Conservation (phyloP, 2,329 filamentous ascomycete species). For the Thelonectria olida region DNA sequence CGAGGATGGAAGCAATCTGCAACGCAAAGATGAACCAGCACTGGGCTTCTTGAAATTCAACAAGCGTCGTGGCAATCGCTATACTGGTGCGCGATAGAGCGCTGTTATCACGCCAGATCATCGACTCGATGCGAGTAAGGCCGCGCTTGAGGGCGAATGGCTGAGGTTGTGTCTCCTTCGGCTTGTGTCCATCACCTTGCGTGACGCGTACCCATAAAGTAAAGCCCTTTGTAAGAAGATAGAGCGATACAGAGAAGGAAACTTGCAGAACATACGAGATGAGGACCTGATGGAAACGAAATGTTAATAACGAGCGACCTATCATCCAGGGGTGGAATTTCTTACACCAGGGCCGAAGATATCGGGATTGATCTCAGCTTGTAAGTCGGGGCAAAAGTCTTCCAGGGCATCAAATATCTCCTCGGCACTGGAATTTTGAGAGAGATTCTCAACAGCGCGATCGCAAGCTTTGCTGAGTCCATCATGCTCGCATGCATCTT, state of each 20-base stretch:
- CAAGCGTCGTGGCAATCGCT: constrained; percentile 51
- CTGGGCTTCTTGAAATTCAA: constrained; percentile 52
- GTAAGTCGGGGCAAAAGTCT: constrained; percentile 47
- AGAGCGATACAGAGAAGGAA: constrained; percentile 46
- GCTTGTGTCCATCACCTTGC: constrained; percentile 36
- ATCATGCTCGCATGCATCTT: constrained; percentile 47
- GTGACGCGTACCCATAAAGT: constrained; percentile 47
- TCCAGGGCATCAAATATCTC: constrained; percentile 47
- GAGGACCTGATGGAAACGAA: constrained; percentile 40
- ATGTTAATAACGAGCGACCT: constrained; percentile 13
- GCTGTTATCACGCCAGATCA: constrained; percentile 49
- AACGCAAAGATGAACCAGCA: constrained; percentile 52
- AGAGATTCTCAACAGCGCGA: constrained; percentile 39
- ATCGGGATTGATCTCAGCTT: constrained; percentile 50
- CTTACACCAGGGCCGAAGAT: constrained; percentile 52
- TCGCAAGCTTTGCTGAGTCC: constrained; percentile 45
- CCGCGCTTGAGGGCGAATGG: constrained; percentile 40
- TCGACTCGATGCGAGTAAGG: constrained; percentile 47
- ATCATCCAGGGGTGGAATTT: neutral
- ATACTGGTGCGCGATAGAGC: constrained; percentile 50
- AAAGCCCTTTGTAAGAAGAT: constrained; percentile 47
- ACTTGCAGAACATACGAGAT: constrained; percentile 52
- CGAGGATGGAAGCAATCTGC: constrained; percentile 51
- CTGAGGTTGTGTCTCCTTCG: constrained; percentile 28
- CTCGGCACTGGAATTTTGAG: constrained; percentile 36